Percentiles rank a stretch among this genome's conserved stretches.
These are phyloP conservation scores for Microsporum canis DNA, from an alignment of 2,329 filamentous ascomycete genomes.

Conservation along the genomic window DNA sequence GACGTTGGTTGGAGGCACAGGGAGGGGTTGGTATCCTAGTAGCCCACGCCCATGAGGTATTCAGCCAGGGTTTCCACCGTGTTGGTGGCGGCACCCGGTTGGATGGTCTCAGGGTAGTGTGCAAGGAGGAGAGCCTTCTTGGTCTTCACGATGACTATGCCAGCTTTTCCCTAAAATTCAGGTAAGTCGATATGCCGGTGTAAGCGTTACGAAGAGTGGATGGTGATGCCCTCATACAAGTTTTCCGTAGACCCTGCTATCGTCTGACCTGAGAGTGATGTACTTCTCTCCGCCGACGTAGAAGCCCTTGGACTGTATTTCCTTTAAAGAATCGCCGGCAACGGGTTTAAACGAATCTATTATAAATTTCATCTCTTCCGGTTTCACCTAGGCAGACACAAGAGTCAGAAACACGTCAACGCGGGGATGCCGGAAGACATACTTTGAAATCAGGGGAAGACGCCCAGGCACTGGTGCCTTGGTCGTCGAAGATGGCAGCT, in stretches of 20 bases:
- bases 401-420: neutral
- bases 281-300: conserved; percentile 67
- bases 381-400: conserved; percentile 34
- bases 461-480: conserved; percentile 74
- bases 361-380: conserved; percentile 46
- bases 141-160: conserved; percentile 75
- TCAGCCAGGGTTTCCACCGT: conserved; percentile 76
- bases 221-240: conserved; percentile 39
- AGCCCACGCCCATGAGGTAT: conserved; percentile 69
- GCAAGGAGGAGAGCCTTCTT: conserved; percentile 77
- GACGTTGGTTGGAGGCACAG: neutral
- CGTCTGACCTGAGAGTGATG: conserved; percentile 64
- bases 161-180: conserved; percentile 57
- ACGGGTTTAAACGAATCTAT: conserved; percentile 43
- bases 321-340: conserved; percentile 42
- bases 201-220: neutral
- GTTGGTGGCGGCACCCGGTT: conserved; percentile 63
- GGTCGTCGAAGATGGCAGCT: conserved; percentile 70
- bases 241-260: conserved; percentile 72
- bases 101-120: conserved; percentile 65
- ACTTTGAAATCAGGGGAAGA: conserved; percentile 60
- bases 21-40: conserved; percentile 40
- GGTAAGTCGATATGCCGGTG: neutral
- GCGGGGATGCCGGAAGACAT: conserved; percentile 26
- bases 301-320: conserved; percentile 61